Evolutionary conservation across 441 rosid species (phyloP).

Genomic region (Bocquillonia castaneifolia): DNA sequence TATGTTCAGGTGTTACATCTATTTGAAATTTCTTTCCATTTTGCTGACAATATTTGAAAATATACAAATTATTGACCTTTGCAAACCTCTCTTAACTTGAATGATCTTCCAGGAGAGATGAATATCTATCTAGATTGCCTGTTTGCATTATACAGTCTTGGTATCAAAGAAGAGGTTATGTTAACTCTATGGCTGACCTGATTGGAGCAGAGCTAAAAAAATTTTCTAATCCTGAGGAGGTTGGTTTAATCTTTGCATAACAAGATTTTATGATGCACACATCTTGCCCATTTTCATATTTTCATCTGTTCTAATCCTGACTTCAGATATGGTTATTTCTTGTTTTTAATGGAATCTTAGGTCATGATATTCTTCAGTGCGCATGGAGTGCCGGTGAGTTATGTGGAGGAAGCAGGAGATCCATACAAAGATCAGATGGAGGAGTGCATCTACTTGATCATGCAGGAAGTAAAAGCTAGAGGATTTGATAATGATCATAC

Average conservation of each 20-base stretch:
- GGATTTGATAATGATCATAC: constrained; percentile 61
- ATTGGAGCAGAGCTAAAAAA: constrained; percentile 62
- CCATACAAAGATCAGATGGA: constrained; percentile 98
- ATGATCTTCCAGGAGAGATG: constrained; percentile 55
- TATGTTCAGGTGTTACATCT: constrained; percentile 51
- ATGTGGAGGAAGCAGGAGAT: constrained; percentile 83
- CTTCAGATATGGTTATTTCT: background rate
- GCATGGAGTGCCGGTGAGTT: constrained; percentile 92
- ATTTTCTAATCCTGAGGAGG: constrained; percentile 70
- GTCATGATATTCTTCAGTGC: constrained; percentile 93
- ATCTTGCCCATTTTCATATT: background rate
- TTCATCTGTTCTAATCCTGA: constrained; percentile 3
- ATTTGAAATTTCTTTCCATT: background rate
- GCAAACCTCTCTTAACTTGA: constrained; percentile 14
- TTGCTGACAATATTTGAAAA: background rate
- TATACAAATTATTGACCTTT: constrained; percentile 13
- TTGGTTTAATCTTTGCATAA: constrained; percentile 23
- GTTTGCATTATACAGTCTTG: constrained; percentile 76
- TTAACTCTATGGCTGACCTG: constrained; percentile 87
- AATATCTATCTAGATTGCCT: constrained; percentile 67
- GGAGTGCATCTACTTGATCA: constrained; percentile 76
- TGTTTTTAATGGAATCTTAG: constrained; percentile 31
- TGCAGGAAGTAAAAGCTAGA: constrained; percentile 75
- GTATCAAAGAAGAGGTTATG: constrained; percentile 84
- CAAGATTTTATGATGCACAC: background rate